Conservation (phyloP, 495 filamentous ascomycete species). For the Bathelium albidoporum region DNA sequence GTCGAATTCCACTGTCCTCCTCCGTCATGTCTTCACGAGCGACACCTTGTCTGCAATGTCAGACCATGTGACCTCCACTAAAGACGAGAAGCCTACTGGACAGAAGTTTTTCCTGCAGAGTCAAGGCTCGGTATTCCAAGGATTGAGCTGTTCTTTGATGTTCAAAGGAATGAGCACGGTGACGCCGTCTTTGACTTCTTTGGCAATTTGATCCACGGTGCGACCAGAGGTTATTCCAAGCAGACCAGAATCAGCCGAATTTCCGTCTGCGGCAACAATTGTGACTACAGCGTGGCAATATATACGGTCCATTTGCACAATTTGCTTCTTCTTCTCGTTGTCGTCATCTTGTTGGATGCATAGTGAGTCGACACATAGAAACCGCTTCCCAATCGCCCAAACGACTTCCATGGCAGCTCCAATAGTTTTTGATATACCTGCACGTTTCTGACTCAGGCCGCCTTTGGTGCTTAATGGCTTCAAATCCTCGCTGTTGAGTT, state of each 20-base stretch:
- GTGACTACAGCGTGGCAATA: conserved; percentile 3
- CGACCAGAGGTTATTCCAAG: not conserved
- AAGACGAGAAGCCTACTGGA: conserved; percentile 6
- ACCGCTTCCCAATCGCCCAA: not conserved
- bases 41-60: conserved; percentile 3
- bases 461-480: not conserved
- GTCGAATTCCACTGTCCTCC: not conserved
- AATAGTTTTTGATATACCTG: not conserved
- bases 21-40: conserved; percentile 5
- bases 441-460: not conserved
- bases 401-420: not conserved
- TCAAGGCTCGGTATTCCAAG: conserved; percentile 5
- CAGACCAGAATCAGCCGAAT: not conserved
- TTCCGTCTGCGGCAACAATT: not conserved
- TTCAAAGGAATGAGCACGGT: not conserved
- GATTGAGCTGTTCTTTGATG: not conserved
- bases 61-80: not conserved
- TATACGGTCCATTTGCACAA: conserved; percentile 1
- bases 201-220: not conserved
- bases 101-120: conserved; percentile 1
- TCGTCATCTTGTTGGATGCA: conserved; percentile 6
- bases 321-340: not conserved
- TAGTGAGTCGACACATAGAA: conserved; percentile 1
- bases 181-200: not conserved
- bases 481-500: not conserved